These are phyloP conservation scores for Achaetomium macrosporum DNA, from an alignment of 2,329 filamentous ascomycete species.

Conservation along the genomic window DNA sequence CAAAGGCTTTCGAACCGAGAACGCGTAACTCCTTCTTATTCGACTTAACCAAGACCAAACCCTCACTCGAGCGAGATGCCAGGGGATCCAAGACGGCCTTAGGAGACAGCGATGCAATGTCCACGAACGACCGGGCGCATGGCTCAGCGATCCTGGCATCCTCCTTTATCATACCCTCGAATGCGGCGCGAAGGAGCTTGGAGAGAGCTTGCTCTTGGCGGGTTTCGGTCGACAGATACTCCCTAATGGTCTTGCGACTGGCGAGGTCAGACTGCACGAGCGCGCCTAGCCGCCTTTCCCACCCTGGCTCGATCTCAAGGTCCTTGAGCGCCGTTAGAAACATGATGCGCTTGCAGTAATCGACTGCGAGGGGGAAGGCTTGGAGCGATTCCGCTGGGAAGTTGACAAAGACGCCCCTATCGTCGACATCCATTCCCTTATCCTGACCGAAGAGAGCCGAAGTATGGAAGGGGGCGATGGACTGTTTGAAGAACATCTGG, in stretches of 20 bases:
- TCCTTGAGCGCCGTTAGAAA: conserved; percentile 44
- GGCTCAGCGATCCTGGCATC: conserved; percentile 39
- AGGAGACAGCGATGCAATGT: conserved; percentile 40
- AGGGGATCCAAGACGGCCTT: conserved; percentile 41
- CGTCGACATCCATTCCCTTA: conserved; percentile 35
- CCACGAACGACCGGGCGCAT: conserved; percentile 48
- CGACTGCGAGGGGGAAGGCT: conserved; percentile 63
- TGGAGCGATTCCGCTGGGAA: conserved; percentile 42
- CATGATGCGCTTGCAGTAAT: conserved; percentile 56
- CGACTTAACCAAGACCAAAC: conserved; percentile 59
- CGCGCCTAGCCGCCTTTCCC: conserved; percentile 74
- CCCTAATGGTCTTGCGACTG: conserved; percentile 53
- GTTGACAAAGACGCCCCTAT: conserved; percentile 38
- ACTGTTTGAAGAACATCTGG: conserved; percentile 42
- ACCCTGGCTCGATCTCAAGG: conserved; percentile 66
- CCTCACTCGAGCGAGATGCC: conserved; percentile 40
- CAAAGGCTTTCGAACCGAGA: conserved; percentile 64
- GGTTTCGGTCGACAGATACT: conserved; percentile 38
- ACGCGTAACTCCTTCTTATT: conserved; percentile 65
- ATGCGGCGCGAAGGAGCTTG: conserved; percentile 47
- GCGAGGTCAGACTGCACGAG: conserved; percentile 64
- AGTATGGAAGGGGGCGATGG: conserved; percentile 26
- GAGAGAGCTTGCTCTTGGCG: conserved; percentile 35
- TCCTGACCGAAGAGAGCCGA: conserved; percentile 23
- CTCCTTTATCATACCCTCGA: conserved; percentile 49